Base-by-base conservation (phyloP, 345 rosid species). In the Dovyalis caffra region DNA sequence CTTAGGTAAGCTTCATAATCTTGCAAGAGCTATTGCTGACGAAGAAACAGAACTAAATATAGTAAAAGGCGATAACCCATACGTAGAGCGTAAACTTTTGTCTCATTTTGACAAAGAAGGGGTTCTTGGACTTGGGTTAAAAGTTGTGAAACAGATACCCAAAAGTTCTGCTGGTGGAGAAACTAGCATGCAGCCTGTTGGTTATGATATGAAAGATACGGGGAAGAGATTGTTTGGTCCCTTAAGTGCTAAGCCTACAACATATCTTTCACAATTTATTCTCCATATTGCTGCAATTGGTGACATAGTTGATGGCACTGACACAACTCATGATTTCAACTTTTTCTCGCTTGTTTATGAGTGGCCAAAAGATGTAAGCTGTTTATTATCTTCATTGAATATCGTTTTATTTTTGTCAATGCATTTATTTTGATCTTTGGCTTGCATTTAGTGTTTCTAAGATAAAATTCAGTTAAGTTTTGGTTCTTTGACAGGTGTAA, bases 321-420 rank as follows among this genome's bases (percentile, higher is more conserved):
- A 95, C 79, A 92, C 97, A 70, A 95, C 99, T 77, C 99, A 95
- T 70, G 99, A 95, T 87, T 95, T 95, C 87, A 95, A 95, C 89
- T 95, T 89, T 83, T 95, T 95, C 87, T 90, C 98, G 29, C 87
- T 91, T 69, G 91, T 91, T 53, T 92, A 95, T 64, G 99, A 95
- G 82, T 91, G 99, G 98, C 99, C 98, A 34, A 95, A 91, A 88
- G 99, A 95, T 77, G 99, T 95, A 92, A 84, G 97, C 38, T 34
- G 21, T 35, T 61, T 29, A 60, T 60, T 23, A 6, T 37, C 69
- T 74, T 62, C 26, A 23, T 56, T 23, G 31, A 16, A 21, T 6
- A 20, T 65, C 15, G 1, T 26, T 28, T 66, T 38, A 33, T 74
- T 35, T 51, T 63, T 45, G 23, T 62, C 1, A 25, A 65, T 9